Percentiles rank a stretch among this genome's conserved stretches.
phyloP scores from a whole-genome alignment of 345 rosid genomes.

The Cardamine resedifolia region DNA sequence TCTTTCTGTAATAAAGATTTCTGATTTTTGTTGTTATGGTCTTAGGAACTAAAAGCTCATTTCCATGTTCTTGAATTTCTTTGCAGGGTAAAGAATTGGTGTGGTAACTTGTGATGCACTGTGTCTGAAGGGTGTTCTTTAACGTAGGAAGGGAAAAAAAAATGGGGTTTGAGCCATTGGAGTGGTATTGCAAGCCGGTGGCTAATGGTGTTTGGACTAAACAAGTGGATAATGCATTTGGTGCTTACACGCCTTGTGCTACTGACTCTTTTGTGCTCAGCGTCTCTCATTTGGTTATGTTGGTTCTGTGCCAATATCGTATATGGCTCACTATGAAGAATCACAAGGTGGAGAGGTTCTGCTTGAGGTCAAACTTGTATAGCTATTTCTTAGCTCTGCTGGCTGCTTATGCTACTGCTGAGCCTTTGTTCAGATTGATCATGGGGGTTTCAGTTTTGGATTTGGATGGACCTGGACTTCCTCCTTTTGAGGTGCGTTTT shows the following conservation, averaged over 20 bases:
- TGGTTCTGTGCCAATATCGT: conserved; percentile 71
- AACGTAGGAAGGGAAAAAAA: conserved; percentile 1
- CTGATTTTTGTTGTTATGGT: background rate
- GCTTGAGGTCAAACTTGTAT: conserved; percentile 73
- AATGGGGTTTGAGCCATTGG: conserved; percentile 73
- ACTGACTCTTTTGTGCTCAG: conserved; percentile 68
- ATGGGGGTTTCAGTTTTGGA: conserved; percentile 86
- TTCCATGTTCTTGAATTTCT: background rate
- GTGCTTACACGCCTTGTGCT: conserved; percentile 93
- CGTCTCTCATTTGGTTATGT: conserved; percentile 65
- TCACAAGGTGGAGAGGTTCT: conserved; percentile 66
- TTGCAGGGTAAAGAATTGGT: conserved; percentile 16
- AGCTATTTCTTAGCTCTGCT: conserved; percentile 63
- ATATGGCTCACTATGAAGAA: conserved; percentile 74
- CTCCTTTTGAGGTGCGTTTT: conserved; percentile 81
- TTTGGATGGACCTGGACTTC: conserved; percentile 70
- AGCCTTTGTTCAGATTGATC: conserved; percentile 80
- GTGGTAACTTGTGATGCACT: conserved; percentile 22
- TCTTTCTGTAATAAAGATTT: background rate
- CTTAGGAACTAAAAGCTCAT: background rate
- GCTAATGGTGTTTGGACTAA: conserved; percentile 75
- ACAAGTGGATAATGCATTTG: conserved; percentile 85
- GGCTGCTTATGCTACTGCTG: conserved; percentile 71
- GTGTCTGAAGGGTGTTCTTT: conserved; percentile 10
- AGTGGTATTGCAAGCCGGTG: conserved; percentile 85